Evolutionary conservation across 495 filamentous ascomycete genomes (phyloP), one percentile per base, ranked within the genome.

Genomic region (Neurospora tetraspora): DNA sequence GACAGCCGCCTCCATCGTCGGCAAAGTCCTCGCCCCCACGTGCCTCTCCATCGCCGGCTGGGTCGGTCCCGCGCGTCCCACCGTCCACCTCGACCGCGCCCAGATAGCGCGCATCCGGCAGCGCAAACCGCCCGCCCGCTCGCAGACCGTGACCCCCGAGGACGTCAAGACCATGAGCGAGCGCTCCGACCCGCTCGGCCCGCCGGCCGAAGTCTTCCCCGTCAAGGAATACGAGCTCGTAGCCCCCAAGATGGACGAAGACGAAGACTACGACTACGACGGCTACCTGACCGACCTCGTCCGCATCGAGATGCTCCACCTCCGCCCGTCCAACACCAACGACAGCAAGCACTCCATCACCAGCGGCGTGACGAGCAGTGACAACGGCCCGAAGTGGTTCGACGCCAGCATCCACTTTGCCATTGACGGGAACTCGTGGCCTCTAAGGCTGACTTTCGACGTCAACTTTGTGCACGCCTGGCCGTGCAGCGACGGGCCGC

Each of bases 1-100:
- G 90, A 87, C 89, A 6, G 87, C 87, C 69, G 79, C 85, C 43
- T 91, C 84, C 74, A 90, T 93, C 73, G 89, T 92, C 8, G 91
- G 90, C 31, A 92, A 92, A 77, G 90, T 92, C 34, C 89, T 97
- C 8, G 92, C 91, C 4, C 92, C 91, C 71, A 91, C 90, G 23
- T 92, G 91, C 77, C 87, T 87, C 36, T 85, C 90, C 71, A 87
- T 93, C 31, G 90, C 88, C 14, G 86, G 84, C 43, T 93, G 91
- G 91, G 82, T 92, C 53, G 91, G 91, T 0, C 91, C 91, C 20
- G 90, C 89, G 42, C 84, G 86, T 8, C 88, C 88, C 14, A 87
- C 88, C 8, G 77, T 81, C 5, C 89, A 92, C 75, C 85, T 93
- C 34, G 82, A 80, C 68, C 86, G 87, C 20, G 88, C 85, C 1